Evolutionary conservation across 768 basidiomycete species (phyloP).

Genomic region (Suillus americanus): DNA sequence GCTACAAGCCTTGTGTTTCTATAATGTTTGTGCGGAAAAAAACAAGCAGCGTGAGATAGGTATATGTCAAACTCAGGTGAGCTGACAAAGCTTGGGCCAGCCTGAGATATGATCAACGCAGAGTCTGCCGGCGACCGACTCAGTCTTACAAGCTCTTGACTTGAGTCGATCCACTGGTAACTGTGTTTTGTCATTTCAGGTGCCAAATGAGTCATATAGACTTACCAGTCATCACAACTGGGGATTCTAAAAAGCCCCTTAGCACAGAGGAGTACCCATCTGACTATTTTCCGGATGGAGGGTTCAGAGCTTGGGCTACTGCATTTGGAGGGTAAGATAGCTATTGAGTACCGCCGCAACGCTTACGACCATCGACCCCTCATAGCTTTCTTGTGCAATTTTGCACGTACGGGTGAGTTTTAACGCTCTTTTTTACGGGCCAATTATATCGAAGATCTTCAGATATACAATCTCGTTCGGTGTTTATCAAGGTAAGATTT

Average conservation of each 20-base stretch:
- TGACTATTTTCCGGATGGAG: slow-evolving; percentile 27
- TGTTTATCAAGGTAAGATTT: slow-evolving; percentile 40
- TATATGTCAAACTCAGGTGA: too few species aligned
- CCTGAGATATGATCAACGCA: too few species aligned
- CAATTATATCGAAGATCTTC: background rate
- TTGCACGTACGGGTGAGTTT: slow-evolving; percentile 34
- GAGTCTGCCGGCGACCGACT: too few species aligned
- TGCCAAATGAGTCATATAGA: background rate
- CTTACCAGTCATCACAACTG: background rate
- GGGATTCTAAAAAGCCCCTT: background rate
- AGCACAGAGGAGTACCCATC: background rate
- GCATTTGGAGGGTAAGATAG: slow-evolving; percentile 29
- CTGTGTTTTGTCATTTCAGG: background rate
- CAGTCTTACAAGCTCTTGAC: background rate
- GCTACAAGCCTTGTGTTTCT: too few species aligned
- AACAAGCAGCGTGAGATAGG: too few species aligned
- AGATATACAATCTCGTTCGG: slow-evolving; percentile 42
- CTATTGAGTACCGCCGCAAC: background rate
- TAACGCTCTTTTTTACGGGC: background rate
- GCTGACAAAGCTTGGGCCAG: too few species aligned
- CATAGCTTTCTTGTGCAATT: slow-evolving; percentile 39
- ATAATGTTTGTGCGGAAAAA: too few species aligned
- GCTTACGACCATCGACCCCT: background rate
- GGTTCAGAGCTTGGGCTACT: slow-evolving; percentile 30
- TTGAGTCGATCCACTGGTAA: too few species aligned